Evolutionary conservation across 2,329 filamentous ascomycete genomes (phyloP), one percentile per base, ranked within the genome.

Genomic region (Cadophora gregata): DNA sequence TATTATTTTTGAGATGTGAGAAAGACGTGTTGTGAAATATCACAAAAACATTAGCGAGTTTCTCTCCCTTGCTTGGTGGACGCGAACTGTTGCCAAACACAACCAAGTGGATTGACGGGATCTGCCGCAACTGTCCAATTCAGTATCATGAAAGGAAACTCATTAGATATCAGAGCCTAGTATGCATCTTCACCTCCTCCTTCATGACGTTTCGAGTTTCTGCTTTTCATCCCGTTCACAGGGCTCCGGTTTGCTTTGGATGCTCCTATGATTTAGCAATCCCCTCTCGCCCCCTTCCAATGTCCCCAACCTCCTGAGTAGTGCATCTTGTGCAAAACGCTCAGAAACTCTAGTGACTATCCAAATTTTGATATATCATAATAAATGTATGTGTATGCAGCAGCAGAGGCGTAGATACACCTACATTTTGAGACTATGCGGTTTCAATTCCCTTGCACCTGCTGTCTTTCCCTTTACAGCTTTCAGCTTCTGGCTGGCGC

Each of bases 351-450:
- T 53, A 29, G 16, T 63, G 31, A 36, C 42, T 42, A 12, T 56
- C 19, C 61, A 10, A n/a, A n/a, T 63, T 19, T 36, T 48, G 61
- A 63, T 38, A 63, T 50, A 14, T 58, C 36, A 29, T 51, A n/a
- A 55, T 51, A 9, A 45, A 8, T 10, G 61, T 21, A 45, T 24
- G 7, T 36, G 31, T 36, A 5, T 6, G 6, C 31, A 6, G 5
- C n/a, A 47, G 42, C n/a, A 45, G 25, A 31, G 12, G 24, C 33
- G 10, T 3, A 55, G 25, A 51, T 36, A 45, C 42, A 14, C 60
- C 19, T 9, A n/a, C n/a, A n/a, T n/a, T 16, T 27, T 8, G 36
- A 53, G 14, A 45, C n/a, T n/a, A 48, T 42, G 19, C 38, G 42
- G 24, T 51, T 12, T 31, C 19, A 24, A 12, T 27, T 45, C 31